Base-by-base conservation (phyloP, 257 asterid species). In the Paulownia fortunei region DNA sequence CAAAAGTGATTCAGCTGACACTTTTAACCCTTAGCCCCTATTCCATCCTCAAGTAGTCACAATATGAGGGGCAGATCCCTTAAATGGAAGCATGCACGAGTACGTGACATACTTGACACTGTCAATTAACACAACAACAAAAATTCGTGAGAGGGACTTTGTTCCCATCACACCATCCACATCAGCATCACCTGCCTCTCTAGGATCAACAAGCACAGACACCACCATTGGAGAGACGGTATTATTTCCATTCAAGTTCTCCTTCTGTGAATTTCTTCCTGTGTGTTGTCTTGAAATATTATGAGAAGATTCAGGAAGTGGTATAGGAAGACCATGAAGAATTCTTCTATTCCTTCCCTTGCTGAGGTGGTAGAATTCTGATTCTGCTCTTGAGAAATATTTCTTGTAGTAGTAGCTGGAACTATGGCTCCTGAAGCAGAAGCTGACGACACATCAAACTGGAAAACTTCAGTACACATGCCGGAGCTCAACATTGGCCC, bases 401-500 rank as follows among this genome's bases (percentile, higher is more conserved):
- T 89, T 79, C 85, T 83, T 37, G 83, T 19, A 52, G 81, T 30
- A 24, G 86, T 62, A 15, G 91, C 91, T 13, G 92, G 88, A 78
- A 90, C 76, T 67, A 92, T 86, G 84, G 94, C 92, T 73, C 89
- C 93, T n/a, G 91, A 76, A 13, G 87, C 69, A 36, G 89, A 72
- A 69, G 89, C 85, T 18, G 97, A 79, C 46, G 95, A 90, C 24
- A 86, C 88, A 2, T 90, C 97, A 46, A 92, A 94, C 87, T 89
- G 97, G 91, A 94, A 94, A 67, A 90, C 98, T 77, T 94, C 97
- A 9, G 88, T 88, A 76, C 98, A 94, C 98, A 89, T 89, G 69
- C 96, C 96, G 6, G 97, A 89, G 81, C 94, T 90, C 78, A 94
- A 83, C 94, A 94, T 82, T 13, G 97, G 97, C 30, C 97, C 97